phyloP scores from a whole-genome alignment of 192 early-diverging fungal genomes.

The Coemansia sp. region DNA sequence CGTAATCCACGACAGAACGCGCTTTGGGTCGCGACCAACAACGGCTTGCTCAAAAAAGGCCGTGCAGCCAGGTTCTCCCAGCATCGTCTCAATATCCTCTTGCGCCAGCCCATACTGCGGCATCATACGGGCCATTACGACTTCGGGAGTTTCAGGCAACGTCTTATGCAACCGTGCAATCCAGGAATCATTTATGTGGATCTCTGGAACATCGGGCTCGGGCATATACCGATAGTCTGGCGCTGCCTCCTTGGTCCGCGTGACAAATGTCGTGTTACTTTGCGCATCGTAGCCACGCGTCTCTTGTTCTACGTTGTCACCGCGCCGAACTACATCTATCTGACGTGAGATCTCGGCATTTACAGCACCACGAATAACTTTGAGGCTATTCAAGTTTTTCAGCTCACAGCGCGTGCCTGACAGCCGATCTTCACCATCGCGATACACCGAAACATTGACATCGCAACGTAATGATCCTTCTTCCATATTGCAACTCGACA shows the following conservation, averaged over 20 bases:
- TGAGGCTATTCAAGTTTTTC: slow-evolving; percentile 79
- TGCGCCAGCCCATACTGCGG: slow-evolving; percentile 60
- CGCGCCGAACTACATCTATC: slow-evolving; percentile 59
- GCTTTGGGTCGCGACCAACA: slow-evolving; percentile 22
- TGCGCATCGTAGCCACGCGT: slow-evolving; percentile 78
- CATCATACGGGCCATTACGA: slow-evolving; percentile 57
- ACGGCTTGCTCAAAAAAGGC: slow-evolving; percentile 75
- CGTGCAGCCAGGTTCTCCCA: slow-evolving; percentile 72
- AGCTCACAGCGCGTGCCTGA: slow-evolving; percentile 73
- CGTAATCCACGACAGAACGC: slow-evolving; percentile 55
- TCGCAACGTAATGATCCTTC: slow-evolving; percentile 91
- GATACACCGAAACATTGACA: slow-evolving; percentile 86
- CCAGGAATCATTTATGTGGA: slow-evolving; percentile 46
- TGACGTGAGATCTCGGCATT: slow-evolving; percentile 84
- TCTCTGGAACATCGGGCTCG: slow-evolving; percentile 58
- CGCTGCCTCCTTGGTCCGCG: slow-evolving; percentile 81
- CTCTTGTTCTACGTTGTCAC: slow-evolving; percentile 62
- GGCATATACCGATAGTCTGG: slow-evolving; percentile 91
- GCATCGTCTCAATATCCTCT: slow-evolving; percentile 63
- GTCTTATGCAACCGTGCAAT: slow-evolving; percentile 41
- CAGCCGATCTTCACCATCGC: slow-evolving; percentile 44
- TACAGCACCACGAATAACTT: slow-evolving; percentile 66
- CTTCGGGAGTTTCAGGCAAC: slow-evolving; percentile 78
- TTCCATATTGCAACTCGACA: slow-evolving; percentile 81
- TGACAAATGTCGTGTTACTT: slow-evolving; percentile 61